phyloP scores from a whole-genome alignment of 2,329 filamentous ascomycete genomes.

The Gaeumannomyces sp. region DNA sequence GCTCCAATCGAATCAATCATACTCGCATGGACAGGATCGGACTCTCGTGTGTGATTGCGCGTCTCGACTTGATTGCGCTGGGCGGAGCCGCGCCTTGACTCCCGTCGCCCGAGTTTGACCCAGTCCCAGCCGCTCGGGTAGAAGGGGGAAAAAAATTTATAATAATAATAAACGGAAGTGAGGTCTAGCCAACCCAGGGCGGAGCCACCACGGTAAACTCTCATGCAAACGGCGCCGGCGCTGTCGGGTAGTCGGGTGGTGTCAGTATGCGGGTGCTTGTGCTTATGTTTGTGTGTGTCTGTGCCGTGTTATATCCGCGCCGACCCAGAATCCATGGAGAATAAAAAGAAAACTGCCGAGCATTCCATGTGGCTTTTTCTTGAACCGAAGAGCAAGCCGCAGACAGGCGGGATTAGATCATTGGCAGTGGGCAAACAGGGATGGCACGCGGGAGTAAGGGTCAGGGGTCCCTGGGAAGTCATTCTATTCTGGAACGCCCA shows the following conservation, averaged over 20 bases:
- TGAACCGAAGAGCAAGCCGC: neutral
- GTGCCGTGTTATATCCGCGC: too few species aligned
- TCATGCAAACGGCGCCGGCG: neutral
- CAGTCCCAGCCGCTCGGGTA: neutral
- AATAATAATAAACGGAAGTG: too few species aligned
- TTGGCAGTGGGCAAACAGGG: neutral
- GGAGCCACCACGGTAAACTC: neutral
- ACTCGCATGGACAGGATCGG: neutral
- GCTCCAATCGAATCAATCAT: neutral
- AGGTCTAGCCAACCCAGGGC: too few species aligned
- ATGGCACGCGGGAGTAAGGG: neutral
- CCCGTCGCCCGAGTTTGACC: neutral
- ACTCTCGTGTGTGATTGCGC: neutral
- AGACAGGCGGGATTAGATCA: neutral
- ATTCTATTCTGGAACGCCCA: conserved; percentile 10
- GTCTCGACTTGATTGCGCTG: neutral
- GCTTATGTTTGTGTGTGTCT: too few species aligned
- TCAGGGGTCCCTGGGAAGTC: neutral
- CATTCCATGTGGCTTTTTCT: neutral
- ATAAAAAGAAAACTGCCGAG: neutral
- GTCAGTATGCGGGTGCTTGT: too few species aligned
- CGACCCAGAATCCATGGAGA: neutral
- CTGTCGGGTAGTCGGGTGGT: too few species aligned
- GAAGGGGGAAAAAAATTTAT: too few species aligned
- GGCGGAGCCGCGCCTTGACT: neutral